These are phyloP conservation scores for Phytophthora cajani DNA, from an alignment of 352 stramenopile genomes.

Conservation along the genomic window DNA sequence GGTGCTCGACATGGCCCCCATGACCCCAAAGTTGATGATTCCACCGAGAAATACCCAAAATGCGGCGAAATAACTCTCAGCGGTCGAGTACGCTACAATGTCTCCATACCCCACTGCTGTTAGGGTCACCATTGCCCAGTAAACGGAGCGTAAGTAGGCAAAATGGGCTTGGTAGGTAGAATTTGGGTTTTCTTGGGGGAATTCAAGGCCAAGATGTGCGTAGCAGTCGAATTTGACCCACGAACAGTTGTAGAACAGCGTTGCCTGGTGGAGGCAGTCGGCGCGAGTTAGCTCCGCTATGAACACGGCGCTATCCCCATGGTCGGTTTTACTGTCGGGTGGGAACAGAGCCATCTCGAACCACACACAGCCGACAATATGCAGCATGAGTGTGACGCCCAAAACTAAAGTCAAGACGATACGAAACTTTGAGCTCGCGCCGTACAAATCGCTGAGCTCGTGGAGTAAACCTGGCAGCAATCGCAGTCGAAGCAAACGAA, in stretches of 20 bases:
- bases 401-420: constrained; percentile 52
- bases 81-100: constrained; percentile 47
- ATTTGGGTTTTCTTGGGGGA: constrained; percentile 28
- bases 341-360: constrained; percentile 57
- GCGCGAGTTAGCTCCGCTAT: constrained; percentile 14
- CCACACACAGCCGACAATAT: constrained; percentile 68
- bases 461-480: constrained; percentile 47
- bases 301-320: background rate
- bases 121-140: constrained; percentile 73
- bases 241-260: constrained; percentile 62
- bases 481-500: constrained; percentile 43
- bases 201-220: constrained; percentile 49
- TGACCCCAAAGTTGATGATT: constrained; percentile 82
- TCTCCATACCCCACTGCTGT: constrained; percentile 71
- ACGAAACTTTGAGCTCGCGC: constrained; percentile 58
- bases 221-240: constrained; percentile 77
- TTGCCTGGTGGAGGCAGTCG: constrained; percentile 50
- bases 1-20: constrained; percentile 76
- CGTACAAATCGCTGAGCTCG: constrained; percentile 49
- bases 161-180: constrained; percentile 61
- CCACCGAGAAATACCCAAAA: constrained; percentile 70
- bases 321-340: constrained; percentile 20
- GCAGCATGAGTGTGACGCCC: constrained; percentile 60
- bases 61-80: constrained; percentile 66
- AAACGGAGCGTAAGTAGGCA: constrained; percentile 70